phyloP scores from a whole-genome alignment of 2,329 filamentous ascomycete genomes.

The Xylariaceae sp. region DNA sequence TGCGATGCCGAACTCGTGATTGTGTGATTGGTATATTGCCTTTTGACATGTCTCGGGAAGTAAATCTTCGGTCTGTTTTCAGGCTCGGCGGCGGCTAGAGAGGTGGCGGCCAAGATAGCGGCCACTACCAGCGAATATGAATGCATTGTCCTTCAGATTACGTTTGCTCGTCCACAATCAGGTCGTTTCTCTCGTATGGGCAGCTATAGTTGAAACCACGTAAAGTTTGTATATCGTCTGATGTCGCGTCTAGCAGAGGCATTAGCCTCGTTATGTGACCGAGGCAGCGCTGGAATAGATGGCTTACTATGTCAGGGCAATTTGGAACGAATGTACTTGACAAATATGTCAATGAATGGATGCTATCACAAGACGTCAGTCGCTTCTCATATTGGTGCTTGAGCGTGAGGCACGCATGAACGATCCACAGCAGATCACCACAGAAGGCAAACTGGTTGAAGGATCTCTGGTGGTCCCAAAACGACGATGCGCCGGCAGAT shows the following conservation, averaged over 20 bases:
- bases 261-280: constrained; percentile 23
- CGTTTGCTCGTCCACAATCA: constrained; percentile 11
- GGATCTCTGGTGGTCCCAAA: constrained; percentile 1
- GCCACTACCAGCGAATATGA: constrained; percentile 37
- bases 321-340: constrained; percentile 52
- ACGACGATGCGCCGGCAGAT: neutral
- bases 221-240: constrained; percentile 25
- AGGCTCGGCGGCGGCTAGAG: constrained; percentile 39
- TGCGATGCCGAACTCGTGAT: constrained; percentile 33
- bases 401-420: constrained; percentile 16
- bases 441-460: constrained; percentile 4
- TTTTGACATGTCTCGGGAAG: constrained; percentile 47
- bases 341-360: constrained; percentile 47
- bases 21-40: constrained; percentile 41
- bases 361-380: constrained; percentile 32
- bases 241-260: constrained; percentile 16
- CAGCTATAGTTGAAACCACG: constrained; percentile 5
- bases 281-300: constrained; percentile 10
- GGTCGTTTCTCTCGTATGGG: constrained; percentile 12
- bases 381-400: constrained; percentile 3
- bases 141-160: constrained; percentile 34
- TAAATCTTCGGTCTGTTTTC: constrained; percentile 46
- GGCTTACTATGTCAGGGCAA: constrained; percentile 44
- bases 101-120: constrained; percentile 43
- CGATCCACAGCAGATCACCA: constrained; percentile 27